Conservation (phyloP, 768 basidiomycete species). For the Auriscalpium microsporum region DNA sequence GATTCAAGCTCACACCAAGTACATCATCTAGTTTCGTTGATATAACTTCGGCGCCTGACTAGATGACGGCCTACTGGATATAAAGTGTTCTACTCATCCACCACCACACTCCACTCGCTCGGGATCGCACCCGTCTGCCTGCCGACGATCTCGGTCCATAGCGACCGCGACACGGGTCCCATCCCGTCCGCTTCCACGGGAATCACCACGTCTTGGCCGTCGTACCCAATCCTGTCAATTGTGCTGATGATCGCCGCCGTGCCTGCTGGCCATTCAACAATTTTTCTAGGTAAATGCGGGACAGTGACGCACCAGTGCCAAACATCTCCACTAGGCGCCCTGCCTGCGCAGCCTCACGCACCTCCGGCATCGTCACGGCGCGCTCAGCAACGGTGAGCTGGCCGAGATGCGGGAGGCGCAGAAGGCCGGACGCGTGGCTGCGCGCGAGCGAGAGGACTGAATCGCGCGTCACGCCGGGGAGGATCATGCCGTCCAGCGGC, state of each 20-base stretch:
- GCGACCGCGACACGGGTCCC: constrained; percentile 30
- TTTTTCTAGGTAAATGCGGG: constrained; percentile 6
- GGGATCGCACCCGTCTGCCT: constrained; percentile 36
- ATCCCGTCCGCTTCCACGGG: constrained; percentile 32
- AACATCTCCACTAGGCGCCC: constrained; percentile 27
- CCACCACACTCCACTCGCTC: constrained; percentile 35
- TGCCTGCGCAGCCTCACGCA: constrained; percentile 19
- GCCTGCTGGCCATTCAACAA: constrained; percentile 15
- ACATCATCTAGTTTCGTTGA: too few relatives aligned
- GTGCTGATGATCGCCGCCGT: constrained; percentile 33
- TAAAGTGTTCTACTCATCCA: neutral
- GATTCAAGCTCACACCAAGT: too few relatives aligned
- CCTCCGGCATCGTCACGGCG: constrained; percentile 24
- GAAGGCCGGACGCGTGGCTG: constrained; percentile 25
- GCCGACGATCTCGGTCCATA: constrained; percentile 29
- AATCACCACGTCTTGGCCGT: constrained; percentile 31
- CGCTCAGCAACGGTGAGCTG: constrained; percentile 22
- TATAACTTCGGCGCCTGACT: too few relatives aligned
- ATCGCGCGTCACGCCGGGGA: constrained; percentile 37
- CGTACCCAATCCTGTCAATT: constrained; percentile 32
- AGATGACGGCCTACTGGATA: neutral
- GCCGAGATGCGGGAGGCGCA: constrained; percentile 17
- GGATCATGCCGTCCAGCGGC: constrained; percentile 27
- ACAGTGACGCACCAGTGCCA: constrained; percentile 14
- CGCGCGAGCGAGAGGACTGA: constrained; percentile 29